Base-by-base conservation (phyloP, 163 green algal species). In the Prototheca wickerhamii region DNA sequence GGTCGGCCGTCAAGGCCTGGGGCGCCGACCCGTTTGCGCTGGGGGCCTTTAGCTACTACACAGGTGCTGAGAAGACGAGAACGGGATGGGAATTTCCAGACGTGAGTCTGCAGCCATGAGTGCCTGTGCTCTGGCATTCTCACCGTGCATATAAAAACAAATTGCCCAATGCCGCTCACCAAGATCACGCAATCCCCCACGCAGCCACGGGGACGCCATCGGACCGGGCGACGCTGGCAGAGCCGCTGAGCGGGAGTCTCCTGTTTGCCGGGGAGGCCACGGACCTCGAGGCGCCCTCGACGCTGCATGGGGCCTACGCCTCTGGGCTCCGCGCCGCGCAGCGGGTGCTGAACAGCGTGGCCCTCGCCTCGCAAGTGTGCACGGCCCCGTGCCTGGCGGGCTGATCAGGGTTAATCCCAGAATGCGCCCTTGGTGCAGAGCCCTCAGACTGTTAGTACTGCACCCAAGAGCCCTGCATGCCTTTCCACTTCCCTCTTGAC, bases 171-270 rank as follows among this genome's bases (percentile, higher is more conserved):
- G n/a, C 37, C 18, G 5, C 20, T 21, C 18, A 25, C 46, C 46
- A 54, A 30, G 46, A 54, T 1, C 23, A 25, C 46, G 15, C 46
- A 12, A 12, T 54, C 46, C 46, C 26, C n/a, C 6, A 4, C 26
- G 51, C 62, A 63, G 70, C 31, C 10, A 51, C 58, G n/a, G 59
- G 51, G 30, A 35, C 51, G 17, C 70, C 70, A 10, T 18, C 6
- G 3, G 63, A 76, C 44, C 60, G 70, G 3, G 70, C 70, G 33
- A 76, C 70, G 4, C 58, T 77, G 51, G 51, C 46, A 3, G 64
- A 77, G 60, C 70, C 70, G 18, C 28, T 70, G 34, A 63, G 64
- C 31, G 53, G 70, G 32, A 55, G n/a, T 4, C 37, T 77, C 32
- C 6, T 77, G 31, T 53, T 77, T 18, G 65, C 70, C 2, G 70